A percentile compares a stretch with the other conserved stretches of the same genome.
Conservation (phyloP, 2,329 filamentous ascomycete species). For the Dryadomyces quercivorus region DNA sequence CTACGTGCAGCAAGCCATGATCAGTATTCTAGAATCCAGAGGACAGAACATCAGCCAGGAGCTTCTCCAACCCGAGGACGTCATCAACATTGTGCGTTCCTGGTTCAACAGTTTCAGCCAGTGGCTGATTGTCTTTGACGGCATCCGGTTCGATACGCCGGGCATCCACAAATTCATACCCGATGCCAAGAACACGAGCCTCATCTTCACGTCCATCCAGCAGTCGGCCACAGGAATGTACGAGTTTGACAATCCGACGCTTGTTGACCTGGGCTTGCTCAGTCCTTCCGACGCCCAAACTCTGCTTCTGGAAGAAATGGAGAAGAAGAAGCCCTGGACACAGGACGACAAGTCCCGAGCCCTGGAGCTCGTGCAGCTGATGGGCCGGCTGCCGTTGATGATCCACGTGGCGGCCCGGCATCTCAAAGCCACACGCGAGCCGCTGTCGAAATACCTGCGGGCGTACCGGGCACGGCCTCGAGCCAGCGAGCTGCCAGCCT, state of each 20-base stretch:
- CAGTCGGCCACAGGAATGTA: constrained; percentile 40
- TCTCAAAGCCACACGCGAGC: constrained; percentile 47
- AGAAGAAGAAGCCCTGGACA: constrained; percentile 40
- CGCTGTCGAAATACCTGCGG: constrained; percentile 47
- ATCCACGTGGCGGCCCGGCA: constrained; percentile 55
- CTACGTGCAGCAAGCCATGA: constrained; percentile 19
- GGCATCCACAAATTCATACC: constrained; percentile 51
- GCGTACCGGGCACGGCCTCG: constrained; percentile 43
- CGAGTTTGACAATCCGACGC: constrained; percentile 45
- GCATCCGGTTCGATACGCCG: constrained; percentile 47
- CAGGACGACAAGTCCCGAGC: constrained; percentile 43
- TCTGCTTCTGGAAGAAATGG: constrained; percentile 50
- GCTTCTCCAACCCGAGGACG: constrained; percentile 27
- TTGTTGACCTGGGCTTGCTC: constrained; percentile 42
- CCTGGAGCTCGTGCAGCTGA: constrained; percentile 48
- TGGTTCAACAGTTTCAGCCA: constrained; percentile 51
- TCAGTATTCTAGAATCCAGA: constrained; percentile 17
- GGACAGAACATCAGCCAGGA: constrained; percentile 9
- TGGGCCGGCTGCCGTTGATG: constrained; percentile 54
- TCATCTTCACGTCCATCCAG: constrained; percentile 59
- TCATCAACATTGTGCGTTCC: constrained; percentile 42
- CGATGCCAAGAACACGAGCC: constrained; percentile 46
- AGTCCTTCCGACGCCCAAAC: constrained; percentile 44
- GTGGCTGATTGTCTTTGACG: constrained; percentile 59
- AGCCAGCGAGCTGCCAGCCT: constrained; percentile 35